Conservation (phyloP, 1,284 basidiomycete species). For the Kalmanozyma brasiliensis region DNA sequence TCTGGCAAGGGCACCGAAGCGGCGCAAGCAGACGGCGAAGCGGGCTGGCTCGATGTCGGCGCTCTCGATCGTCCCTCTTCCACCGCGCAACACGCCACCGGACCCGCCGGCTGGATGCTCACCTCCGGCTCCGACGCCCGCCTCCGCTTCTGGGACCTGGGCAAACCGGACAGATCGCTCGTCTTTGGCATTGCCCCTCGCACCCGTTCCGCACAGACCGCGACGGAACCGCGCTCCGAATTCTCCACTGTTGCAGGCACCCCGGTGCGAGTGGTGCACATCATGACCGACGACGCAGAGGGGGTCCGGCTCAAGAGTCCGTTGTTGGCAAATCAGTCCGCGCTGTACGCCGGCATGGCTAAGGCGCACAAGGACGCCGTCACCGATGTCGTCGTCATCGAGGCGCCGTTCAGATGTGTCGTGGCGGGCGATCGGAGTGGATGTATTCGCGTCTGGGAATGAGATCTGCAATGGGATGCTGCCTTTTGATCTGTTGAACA, state of each 20-base stretch:
- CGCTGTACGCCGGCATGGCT: constrained; percentile 18
- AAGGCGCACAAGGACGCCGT: constrained; percentile 80
- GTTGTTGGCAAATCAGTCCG: constrained; percentile 46
- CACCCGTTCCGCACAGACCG: constrained; percentile 1
- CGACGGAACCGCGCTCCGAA: constrained; percentile 20
- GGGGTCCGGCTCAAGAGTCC: constrained; percentile 34
- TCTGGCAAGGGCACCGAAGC: constrained; percentile 14
- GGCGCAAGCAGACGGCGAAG: constrained; percentile 19
- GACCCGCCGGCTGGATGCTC: constrained; percentile 76
- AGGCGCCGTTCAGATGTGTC: constrained; percentile 85
- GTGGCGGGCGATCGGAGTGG: constrained; percentile 78
- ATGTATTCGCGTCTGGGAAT: constrained; percentile 64
- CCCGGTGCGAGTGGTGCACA: constrained; percentile 15
- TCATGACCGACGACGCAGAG: constrained; percentile 5
- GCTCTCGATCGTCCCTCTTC: constrained; percentile 12
- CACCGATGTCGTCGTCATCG: constrained; percentile 81
- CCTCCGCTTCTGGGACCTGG: constrained; percentile 83
- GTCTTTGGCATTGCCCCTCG: constrained; percentile 31
- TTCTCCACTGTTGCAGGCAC: constrained; percentile 13
- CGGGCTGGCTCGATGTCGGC: constrained; percentile 61
- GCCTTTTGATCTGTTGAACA: too few species aligned
- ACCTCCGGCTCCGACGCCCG: constrained; percentile 84
- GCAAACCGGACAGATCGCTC: constrained; percentile 72
- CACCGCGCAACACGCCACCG: constrained; percentile 8
- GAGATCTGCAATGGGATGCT: too few species aligned